Conservation (phyloP, 257 asterid species). For the Solanum pennellii region DNA sequence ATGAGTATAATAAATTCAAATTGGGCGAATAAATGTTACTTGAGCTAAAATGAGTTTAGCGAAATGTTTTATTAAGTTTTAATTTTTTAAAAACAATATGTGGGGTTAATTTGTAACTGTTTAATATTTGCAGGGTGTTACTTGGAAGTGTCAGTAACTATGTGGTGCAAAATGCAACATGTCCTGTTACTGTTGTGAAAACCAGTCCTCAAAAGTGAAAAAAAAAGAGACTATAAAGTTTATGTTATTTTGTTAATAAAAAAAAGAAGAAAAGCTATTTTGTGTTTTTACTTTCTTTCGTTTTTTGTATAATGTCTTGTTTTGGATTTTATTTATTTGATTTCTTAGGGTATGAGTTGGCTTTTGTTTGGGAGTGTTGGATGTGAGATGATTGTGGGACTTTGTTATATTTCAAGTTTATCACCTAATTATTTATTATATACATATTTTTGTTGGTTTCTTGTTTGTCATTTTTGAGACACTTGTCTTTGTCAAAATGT, state of each 20-base stretch:
- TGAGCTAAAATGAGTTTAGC: neutral
- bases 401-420: neutral
- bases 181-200: slow-evolving; percentile 78
- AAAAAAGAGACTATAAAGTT: neutral
- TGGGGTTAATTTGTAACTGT: neutral
- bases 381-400: neutral
- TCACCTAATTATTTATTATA: neutral
- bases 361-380: neutral
- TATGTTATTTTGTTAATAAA: neutral
- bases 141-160: slow-evolving; percentile 83
- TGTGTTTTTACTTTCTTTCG: neutral
- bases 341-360: neutral
- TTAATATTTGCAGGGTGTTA: slow-evolving; percentile 32
- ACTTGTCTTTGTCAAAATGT: neutral
- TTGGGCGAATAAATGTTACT: too few species aligned
- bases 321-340: neutral
- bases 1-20: too few species aligned
- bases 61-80: neutral
- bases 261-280: accelerated
- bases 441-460: neutral
- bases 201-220: slow-evolving; percentile 12
- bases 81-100: neutral
- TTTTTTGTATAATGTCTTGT: neutral
- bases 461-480: neutral
- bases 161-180: slow-evolving; percentile 63